Evolutionary conservation across 1,284 basidiomycete genomes (phyloP).

Genomic region (Ganoderma meredithae): DNA sequence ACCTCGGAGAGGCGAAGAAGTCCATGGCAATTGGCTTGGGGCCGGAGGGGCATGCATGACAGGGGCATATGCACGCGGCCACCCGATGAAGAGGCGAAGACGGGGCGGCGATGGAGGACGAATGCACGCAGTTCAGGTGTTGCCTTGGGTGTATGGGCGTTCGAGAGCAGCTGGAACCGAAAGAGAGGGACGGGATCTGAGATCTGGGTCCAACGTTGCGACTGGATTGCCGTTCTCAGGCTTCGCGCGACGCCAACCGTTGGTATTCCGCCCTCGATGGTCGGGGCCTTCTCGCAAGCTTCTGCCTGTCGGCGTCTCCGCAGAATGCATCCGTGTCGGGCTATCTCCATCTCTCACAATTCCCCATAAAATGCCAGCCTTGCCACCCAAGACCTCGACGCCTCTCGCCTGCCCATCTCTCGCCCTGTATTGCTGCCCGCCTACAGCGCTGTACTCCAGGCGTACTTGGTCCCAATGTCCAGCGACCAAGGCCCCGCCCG

Average conservation of each 20-base stretch:
- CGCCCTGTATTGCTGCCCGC: neutral
- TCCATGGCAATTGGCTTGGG: neutral
- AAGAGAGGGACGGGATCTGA: neutral
- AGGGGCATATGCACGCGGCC: no score
- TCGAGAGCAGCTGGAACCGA: neutral
- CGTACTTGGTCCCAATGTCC: neutral
- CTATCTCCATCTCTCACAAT: neutral
- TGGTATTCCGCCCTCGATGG: neutral
- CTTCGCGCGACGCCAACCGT: neutral
- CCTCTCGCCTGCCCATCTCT: neutral
- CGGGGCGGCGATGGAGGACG: neutral
- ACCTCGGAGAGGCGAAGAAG: neutral
- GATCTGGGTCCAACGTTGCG: neutral
- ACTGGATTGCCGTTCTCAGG: neutral
- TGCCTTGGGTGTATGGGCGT: neutral
- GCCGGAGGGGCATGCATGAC: neutral
- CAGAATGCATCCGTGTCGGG: neutral
- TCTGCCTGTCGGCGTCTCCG: neutral
- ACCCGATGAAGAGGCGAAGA: neutral
- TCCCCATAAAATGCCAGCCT: neutral
- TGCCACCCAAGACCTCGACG: neutral
- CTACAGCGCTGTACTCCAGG: neutral
- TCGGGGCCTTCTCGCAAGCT: constrained; percentile 1
- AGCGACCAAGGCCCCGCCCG: neutral
- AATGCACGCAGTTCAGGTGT: neutral